These are phyloP conservation scores for Leccinum rimulosum DNA, from an alignment of 768 basidiomycete genomes.

Conservation along the genomic window DNA sequence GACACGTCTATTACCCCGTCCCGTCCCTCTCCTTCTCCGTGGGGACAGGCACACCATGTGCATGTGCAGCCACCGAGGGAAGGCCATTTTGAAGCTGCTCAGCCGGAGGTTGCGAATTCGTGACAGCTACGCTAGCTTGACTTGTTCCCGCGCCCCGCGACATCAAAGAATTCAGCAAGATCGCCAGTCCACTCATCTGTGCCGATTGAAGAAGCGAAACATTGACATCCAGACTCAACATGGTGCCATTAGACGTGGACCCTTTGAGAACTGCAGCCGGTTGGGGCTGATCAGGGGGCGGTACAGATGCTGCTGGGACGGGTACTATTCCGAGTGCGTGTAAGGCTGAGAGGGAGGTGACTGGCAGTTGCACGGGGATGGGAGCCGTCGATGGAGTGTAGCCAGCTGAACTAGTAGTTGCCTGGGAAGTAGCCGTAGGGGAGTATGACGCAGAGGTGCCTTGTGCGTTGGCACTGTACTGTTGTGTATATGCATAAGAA, in stretches of 20 bases:
- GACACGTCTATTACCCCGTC: conserved; percentile 21
- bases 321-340: conserved; percentile 74
- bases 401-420: conserved; percentile 32
- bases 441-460: conserved; percentile 25
- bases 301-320: conserved; percentile 53
- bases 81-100: conserved; percentile 19
- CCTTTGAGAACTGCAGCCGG: conserved; percentile 77
- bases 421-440: conserved; percentile 34
- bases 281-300: conserved; percentile 54
- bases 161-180: conserved; percentile 70
- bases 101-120: conserved; percentile 10
- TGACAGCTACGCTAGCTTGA: conserved; percentile 12
- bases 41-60: conserved; percentile 5
- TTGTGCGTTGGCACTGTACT: conserved; percentile 38
- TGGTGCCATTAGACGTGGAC: conserved; percentile 66
- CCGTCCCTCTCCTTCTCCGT: conserved; percentile 20
- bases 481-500: conserved; percentile 62
- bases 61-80: conserved; percentile 6
- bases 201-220: conserved; percentile 66
- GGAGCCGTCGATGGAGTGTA: conserved; percentile 30
- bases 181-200: conserved; percentile 76
- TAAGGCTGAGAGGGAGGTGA: conserved; percentile 52
- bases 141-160: conserved; percentile 37
- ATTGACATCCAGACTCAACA: conserved; percentile 77
- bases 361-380: conserved; percentile 70